Conservation (phyloP, 2,329 filamentous ascomycete genomes). For the Trichophaea hybrida region DNA sequence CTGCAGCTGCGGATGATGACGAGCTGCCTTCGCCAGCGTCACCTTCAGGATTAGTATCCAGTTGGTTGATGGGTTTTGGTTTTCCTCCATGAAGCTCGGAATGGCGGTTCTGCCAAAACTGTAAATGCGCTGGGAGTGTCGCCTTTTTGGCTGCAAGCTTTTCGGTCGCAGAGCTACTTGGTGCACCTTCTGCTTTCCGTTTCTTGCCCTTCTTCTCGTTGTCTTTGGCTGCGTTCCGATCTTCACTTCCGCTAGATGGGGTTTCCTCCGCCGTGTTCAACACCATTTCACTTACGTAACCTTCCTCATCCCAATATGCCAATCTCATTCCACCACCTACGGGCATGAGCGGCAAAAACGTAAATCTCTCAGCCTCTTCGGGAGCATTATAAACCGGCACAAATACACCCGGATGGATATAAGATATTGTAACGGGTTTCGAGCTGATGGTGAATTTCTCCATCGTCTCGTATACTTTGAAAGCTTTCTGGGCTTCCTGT, state of each 20-base stretch:
- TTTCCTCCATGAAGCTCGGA: conserved; percentile 48
- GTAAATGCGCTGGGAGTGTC: conserved; percentile 48
- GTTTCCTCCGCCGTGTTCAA: conserved; percentile 29
- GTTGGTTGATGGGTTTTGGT: conserved; percentile 18
- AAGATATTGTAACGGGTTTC: conserved; percentile 54
- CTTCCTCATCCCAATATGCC: conserved; percentile 62
- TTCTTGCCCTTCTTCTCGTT: conserved; percentile 30
- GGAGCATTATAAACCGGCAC: conserved; percentile 53
- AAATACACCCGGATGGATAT: conserved; percentile 75
- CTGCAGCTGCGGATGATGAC: conserved; percentile 29
- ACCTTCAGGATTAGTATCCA: conserved; percentile 25
- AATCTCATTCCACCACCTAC: conserved; percentile 41
- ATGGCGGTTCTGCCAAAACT: conserved; percentile 58
- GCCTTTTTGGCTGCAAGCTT: conserved; percentile 27
- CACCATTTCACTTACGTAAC: conserved; percentile 52
- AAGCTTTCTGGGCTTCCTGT: conserved; percentile 59
- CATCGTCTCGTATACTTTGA: conserved; percentile 55
- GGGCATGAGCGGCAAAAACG: conserved; percentile 50
- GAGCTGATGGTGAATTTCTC: conserved; percentile 67
- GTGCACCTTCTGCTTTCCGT: conserved; percentile 29
- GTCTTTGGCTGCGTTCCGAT: conserved; percentile 33
- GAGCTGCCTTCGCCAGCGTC: conserved; percentile 28
- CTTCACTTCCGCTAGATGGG: conserved; percentile 29
- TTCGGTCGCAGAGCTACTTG: conserved; percentile 12
- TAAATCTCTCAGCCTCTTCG: conserved; percentile 45